Base-by-base conservation (phyloP, 257 asterid genomes). In the Avicennia marina region DNA sequence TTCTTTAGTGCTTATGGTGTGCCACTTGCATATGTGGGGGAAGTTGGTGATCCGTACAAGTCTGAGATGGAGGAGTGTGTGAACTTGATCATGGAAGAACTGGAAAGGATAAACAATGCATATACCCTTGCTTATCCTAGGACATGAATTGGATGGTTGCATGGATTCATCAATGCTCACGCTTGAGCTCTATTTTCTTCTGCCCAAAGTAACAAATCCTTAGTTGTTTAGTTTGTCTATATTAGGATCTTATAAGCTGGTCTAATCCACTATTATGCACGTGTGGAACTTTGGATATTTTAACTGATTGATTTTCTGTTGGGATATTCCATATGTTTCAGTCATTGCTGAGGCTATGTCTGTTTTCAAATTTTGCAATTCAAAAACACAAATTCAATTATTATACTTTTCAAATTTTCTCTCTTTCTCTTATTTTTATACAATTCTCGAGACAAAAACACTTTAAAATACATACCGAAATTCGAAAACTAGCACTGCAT, bases 1-100 rank as follows among this genome's bases (percentile, higher is more conserved):
- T 93, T 93, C 83, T 93, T 89, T 71, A 93, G 97, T 70, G 98
- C 98, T 63, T 97, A 93, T 68, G 98, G 98, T 52, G 98, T 93
- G 12, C 98, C 98, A 53, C 78, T 83, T 67, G 98, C 98, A 55
- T 93, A 93, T 69, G 98, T 93, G 33, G 97, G 89, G 84, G 96
- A 93, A 77, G 98, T 96, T 64, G 98, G 98, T 63, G 98, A 93
- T 79, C 98, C 98, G 9, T 93, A 93, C 85, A 93, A 93, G 74
- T 95, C 97, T 55, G 98, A 93, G 81, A 93, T 93, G 98, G 97
- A 93, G 87, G 98, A 93, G 81, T 93, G 98, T 56, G 94, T 91
- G 51, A 97, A 91, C 80, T 79, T 86, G 74, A 90, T 90, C 66
- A 90, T 90, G 95, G 98, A 90, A 77, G 98, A 90, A 78, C 78